Evolutionary conservation across 2,329 filamentous ascomycete species (phyloP).

Genomic region (Raffaelea arxii): DNA sequence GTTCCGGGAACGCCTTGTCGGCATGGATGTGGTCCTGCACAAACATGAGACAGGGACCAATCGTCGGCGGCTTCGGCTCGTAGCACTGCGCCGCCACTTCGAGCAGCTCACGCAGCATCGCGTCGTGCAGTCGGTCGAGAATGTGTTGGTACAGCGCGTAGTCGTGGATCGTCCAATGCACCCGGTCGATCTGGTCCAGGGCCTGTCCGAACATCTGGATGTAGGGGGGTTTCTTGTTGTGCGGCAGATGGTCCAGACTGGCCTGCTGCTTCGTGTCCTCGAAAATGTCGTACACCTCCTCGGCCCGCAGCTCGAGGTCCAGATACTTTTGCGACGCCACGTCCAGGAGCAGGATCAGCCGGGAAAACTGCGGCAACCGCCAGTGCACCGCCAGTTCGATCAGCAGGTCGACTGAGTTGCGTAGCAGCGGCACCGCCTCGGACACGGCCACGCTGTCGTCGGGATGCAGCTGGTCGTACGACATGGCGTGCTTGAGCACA

Average conservation of each 20-base stretch:
- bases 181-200: slow-evolving; percentile 46
- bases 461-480: slow-evolving; percentile 45
- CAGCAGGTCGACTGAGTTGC: slow-evolving; percentile 70
- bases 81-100: slow-evolving; percentile 86
- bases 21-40: slow-evolving; percentile 73
- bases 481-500: slow-evolving; percentile 68
- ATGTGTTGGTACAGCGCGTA: slow-evolving; percentile 64
- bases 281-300: slow-evolving; percentile 77
- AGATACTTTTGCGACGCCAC: slow-evolving; percentile 77
- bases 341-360: slow-evolving; percentile 74
- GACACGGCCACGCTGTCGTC: slow-evolving; percentile 16
- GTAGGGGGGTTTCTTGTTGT: slow-evolving; percentile 53
- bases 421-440: slow-evolving; percentile 47
- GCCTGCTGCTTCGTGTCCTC: slow-evolving; percentile 59
- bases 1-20: slow-evolving; percentile 66
- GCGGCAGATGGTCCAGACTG: slow-evolving; percentile 37
- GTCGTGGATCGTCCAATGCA: slow-evolving; percentile 60
- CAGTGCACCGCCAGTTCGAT: slow-evolving; percentile 80
- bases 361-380: slow-evolving; percentile 77
- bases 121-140: slow-evolving; percentile 67
- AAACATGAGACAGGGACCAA: slow-evolving; percentile 62
- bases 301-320: slow-evolving; percentile 69
- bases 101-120: slow-evolving; percentile 67
- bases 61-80: slow-evolving; percentile 73
- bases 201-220: slow-evolving; percentile 41